A percentile compares a stretch with the other conserved stretches of the same genome.
Conservation (phyloP, 2,329 filamentous ascomycete species). For the Sarocladium strictum region DNA sequence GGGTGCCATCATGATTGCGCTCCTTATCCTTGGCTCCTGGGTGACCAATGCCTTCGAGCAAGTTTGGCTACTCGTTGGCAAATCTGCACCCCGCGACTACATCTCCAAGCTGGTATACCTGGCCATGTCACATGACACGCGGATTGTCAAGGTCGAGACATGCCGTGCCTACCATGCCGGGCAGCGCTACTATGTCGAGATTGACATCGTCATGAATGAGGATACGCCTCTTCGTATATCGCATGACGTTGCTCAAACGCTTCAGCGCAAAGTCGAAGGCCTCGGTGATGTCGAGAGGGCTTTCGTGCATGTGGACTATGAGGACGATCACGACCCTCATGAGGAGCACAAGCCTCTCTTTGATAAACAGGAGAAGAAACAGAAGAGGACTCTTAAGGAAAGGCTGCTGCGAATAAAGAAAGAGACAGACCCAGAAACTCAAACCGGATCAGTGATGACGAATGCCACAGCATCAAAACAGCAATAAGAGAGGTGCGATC, state of each 20-base stretch:
- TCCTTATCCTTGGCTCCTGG: constrained; percentile 58
- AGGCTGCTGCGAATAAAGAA: constrained; percentile 17
- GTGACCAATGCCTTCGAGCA: constrained; percentile 55
- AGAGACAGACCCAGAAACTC: neutral
- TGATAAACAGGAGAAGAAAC: constrained; percentile 18
- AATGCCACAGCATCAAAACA: neutral
- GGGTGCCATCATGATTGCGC: constrained; percentile 53
- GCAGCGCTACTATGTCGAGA: constrained; percentile 56
- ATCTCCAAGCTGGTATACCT: constrained; percentile 51
- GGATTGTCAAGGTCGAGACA: constrained; percentile 53
- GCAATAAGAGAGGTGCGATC: neutral
- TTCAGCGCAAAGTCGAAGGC: constrained; percentile 54
- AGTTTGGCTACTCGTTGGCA: constrained; percentile 55
- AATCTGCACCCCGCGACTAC: constrained; percentile 51
- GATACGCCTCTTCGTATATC: constrained; percentile 47
- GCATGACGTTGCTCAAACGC: constrained; percentile 53
- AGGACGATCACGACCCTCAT: constrained; percentile 33
- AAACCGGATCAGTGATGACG: neutral
- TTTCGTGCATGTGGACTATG: constrained; percentile 40
- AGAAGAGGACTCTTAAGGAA: constrained; percentile 26
- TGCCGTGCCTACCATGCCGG: constrained; percentile 55
- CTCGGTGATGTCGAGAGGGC: constrained; percentile 35
- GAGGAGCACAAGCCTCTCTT: constrained; percentile 38
- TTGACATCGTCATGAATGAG: constrained; percentile 56
- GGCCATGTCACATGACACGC: constrained; percentile 45